Conservation (phyloP, 306 rosid genomes). For the Vigna radiata region DNA sequence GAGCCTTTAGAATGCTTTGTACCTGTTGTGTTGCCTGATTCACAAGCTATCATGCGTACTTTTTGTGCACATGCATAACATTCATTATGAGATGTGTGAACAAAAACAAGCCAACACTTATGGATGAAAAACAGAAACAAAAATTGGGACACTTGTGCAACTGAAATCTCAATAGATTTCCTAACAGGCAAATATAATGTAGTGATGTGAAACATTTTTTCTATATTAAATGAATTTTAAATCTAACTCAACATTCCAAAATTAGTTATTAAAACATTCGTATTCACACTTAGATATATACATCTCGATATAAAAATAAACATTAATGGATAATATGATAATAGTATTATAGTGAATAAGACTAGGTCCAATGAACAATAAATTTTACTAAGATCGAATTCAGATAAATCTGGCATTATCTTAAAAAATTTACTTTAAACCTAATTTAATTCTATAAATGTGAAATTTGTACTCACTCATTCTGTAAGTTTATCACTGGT, state of each 20-base stretch:
- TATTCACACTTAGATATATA: too few relatives aligned
- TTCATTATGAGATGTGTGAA: slow-evolving; percentile 34
- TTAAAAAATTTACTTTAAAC: too few relatives aligned
- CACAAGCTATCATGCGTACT: slow-evolving; percentile 40
- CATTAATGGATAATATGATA: too few relatives aligned
- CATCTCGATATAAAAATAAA: too few relatives aligned
- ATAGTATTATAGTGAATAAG: accelerated
- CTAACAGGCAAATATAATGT: neutral
- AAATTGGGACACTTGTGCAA: neutral
- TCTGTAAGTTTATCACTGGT: too few relatives aligned
- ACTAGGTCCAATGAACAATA: too few relatives aligned
- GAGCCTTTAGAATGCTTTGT: slow-evolving; percentile 47
- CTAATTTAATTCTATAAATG: too few relatives aligned
- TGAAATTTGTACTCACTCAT: too few relatives aligned
- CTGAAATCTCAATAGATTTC: neutral
- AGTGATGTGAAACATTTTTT: neutral
- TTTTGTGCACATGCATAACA: slow-evolving; percentile 19
- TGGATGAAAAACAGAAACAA: slow-evolving; percentile 5
- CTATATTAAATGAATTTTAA: neutral
- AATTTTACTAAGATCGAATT: too few relatives aligned
- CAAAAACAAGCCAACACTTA: neutral
- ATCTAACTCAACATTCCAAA: too few relatives aligned
- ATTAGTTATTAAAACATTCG: too few relatives aligned
- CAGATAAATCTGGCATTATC: too few relatives aligned
- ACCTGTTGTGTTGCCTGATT: slow-evolving; percentile 38